phyloP scores from a whole-genome alignment of 2,329 filamentous ascomycete species.

The Gliomastix tumulicola region DNA sequence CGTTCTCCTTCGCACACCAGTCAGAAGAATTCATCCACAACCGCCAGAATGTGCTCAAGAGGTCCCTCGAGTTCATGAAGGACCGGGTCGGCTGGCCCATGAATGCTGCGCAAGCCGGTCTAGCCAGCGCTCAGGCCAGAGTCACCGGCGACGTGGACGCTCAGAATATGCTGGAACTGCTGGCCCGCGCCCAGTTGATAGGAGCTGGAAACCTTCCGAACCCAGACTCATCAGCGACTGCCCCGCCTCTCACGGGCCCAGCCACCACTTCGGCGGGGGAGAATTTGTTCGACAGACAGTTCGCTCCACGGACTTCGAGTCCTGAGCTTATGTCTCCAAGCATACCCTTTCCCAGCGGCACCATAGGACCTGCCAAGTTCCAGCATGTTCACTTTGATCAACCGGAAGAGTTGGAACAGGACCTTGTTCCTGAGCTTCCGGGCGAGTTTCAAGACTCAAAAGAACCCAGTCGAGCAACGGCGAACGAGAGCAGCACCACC shows the following conservation, averaged over 20 bases:
- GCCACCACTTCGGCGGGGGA: constrained; percentile 58
- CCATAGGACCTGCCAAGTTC: constrained; percentile 7
- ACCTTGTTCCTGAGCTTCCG: constrained; percentile 3
- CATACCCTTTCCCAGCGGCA: too few relatives aligned
- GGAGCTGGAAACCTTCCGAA: constrained; percentile 56
- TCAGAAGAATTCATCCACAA: constrained; percentile 88
- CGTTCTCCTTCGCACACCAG: constrained; percentile 95
- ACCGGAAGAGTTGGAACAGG: too few relatives aligned
- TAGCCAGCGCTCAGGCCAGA: constrained; percentile 78
- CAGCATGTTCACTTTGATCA: constrained; percentile 7
- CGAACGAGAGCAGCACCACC: constrained; percentile 48
- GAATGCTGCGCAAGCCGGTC: constrained; percentile 59
- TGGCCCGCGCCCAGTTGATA: constrained; percentile 75
- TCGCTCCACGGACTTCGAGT: constrained; percentile 49
- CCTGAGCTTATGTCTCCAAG: constrained; percentile 27
- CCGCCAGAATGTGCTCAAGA: constrained; percentile 86
- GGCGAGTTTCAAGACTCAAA: constrained; percentile 27
- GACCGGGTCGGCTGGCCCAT: constrained; percentile 78
- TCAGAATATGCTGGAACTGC: constrained; percentile 83
- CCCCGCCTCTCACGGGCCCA: constrained; percentile 71
- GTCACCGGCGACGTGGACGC: constrained; percentile 77
- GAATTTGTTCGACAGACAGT: constrained; percentile 82
- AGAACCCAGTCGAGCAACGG: constrained; percentile 45
- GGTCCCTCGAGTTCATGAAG: constrained; percentile 94
- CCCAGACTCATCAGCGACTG: constrained; percentile 29